phyloP scores from a whole-genome alignment of 1,284 basidiomycete genomes.

The Ceratobasidium theobromae region DNA sequence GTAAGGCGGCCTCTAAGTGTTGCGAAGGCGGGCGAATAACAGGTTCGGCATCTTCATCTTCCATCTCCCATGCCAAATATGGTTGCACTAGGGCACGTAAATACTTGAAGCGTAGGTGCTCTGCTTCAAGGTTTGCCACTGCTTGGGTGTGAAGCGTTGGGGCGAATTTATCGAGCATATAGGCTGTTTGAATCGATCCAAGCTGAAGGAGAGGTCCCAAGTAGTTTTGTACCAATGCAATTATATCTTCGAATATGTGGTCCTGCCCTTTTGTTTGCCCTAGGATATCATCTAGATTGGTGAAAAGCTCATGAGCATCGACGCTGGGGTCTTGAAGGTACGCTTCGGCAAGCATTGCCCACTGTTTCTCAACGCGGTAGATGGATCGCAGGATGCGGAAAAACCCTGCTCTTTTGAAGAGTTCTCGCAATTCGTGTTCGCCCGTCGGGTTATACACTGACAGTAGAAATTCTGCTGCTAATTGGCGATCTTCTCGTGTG shows the following conservation, averaged over 20 bases:
- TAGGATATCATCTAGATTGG: conserved; percentile 65
- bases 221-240: not conserved
- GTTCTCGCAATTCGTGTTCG: conserved; percentile 60
- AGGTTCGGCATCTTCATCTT: conserved; percentile 32
- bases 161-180: conserved; percentile 69
- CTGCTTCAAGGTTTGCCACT: conserved; percentile 51
- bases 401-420: conserved; percentile 86
- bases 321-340: conserved; percentile 76
- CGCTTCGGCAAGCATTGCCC: conserved; percentile 71
- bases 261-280: conserved; percentile 44
- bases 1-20: conserved; percentile 47
- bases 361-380: conserved; percentile 74
- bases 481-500: conserved; percentile 90
- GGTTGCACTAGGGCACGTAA: conserved; percentile 75
- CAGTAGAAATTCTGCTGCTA: conserved; percentile 93
- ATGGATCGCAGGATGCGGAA: conserved; percentile 84
- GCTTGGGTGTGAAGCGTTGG: conserved; percentile 65
- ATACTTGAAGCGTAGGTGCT: conserved; percentile 69
- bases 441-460: conserved; percentile 88
- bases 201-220: conserved; percentile 62
- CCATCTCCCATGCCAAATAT: conserved; percentile 47
- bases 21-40: conserved; percentile 43
- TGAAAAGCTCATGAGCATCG: conserved; percentile 62
- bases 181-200: conserved; percentile 67
- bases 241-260: not conserved